Evolutionary conservation across 108 stramenopile species (phyloP).

Genomic region (Pseudonitzschia multistriata): DNA sequence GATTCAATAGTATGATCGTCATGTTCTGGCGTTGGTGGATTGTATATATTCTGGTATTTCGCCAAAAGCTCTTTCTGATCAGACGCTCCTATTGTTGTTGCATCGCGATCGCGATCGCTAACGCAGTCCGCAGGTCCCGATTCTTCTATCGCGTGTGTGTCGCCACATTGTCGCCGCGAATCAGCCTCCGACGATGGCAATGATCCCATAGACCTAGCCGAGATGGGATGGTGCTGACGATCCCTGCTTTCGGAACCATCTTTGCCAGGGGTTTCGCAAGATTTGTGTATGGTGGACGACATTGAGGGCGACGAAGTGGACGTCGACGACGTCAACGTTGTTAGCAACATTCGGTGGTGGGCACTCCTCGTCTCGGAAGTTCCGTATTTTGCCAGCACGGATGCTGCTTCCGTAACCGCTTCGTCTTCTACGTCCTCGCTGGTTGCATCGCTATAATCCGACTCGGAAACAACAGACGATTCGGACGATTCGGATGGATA

Average conservation of each 20-base stretch:
- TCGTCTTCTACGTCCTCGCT: background rate
- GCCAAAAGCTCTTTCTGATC: background rate
- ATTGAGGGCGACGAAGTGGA: too few species aligned
- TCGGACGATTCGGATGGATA: background rate
- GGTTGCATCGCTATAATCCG: background rate
- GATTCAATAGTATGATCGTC: background rate
- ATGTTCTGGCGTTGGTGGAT: background rate
- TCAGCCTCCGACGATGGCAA: too few species aligned
- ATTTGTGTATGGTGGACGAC: too few species aligned
- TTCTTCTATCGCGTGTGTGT: too few species aligned
- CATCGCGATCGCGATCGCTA: background rate
- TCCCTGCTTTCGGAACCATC: too few species aligned
- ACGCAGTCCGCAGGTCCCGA: too few species aligned
- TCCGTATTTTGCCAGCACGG: background rate
- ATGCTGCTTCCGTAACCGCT: background rate
- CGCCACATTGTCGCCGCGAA: too few species aligned
- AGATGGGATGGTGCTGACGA: too few species aligned
- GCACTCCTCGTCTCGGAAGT: background rate
- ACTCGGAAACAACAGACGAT: background rate
- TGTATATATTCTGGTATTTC: background rate
- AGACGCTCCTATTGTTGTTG: background rate
- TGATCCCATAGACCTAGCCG: too few species aligned
- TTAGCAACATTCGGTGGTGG: background rate
- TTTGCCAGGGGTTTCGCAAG: too few species aligned
- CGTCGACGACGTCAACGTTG: too few species aligned